A percentile compares a stretch with the other conserved stretches of the same genome.
Conservation (phyloP, 345 rosid genomes). For the Linum trigynum region DNA sequence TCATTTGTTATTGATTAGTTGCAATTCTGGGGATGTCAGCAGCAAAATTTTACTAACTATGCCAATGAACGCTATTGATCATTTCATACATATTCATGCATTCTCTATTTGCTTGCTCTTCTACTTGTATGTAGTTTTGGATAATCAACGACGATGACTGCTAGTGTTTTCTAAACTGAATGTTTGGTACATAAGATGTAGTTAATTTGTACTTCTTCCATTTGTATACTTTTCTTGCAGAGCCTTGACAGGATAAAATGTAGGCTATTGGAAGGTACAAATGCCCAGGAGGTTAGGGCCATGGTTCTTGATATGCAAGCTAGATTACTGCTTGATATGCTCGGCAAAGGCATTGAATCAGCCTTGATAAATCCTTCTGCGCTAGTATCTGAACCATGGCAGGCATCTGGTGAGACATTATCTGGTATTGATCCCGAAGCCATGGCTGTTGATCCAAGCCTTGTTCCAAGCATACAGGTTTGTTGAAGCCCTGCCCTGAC, state of each 20-base stretch:
- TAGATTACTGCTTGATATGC: constrained; percentile 88
- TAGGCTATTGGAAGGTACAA: constrained; percentile 91
- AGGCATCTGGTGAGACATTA: constrained; percentile 59
- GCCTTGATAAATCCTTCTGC: constrained; percentile 94
- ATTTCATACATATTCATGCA: too few relatives aligned
- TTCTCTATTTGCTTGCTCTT: background rate
- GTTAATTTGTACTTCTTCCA: constrained; percentile 1
- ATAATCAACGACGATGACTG: background rate
- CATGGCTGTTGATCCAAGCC: constrained; percentile 94
- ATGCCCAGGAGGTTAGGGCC: constrained; percentile 99
- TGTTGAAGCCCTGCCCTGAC: background rate
- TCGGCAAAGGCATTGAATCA: constrained; percentile 97
- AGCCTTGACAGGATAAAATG: constrained; percentile 96
- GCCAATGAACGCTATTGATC: too few relatives aligned
- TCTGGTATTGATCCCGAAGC: constrained; percentile 73
- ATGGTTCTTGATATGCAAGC: constrained; percentile 99
- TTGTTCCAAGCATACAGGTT: constrained; percentile 73
- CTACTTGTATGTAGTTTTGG: background rate
- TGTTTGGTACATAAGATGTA: background rate
- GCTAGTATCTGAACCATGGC: constrained; percentile 84
- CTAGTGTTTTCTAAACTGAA: too few relatives aligned
- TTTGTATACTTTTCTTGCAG: constrained; percentile 40
- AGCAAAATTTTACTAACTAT: background rate
- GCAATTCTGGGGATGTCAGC: background rate
- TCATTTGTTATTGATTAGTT: background rate